Percentiles rank a stretch among this genome's conserved stretches.
These are phyloP conservation scores for Puccinellia tenuiflora DNA, from an alignment of 176 grass and related monocot species.

Conservation along the genomic window DNA sequence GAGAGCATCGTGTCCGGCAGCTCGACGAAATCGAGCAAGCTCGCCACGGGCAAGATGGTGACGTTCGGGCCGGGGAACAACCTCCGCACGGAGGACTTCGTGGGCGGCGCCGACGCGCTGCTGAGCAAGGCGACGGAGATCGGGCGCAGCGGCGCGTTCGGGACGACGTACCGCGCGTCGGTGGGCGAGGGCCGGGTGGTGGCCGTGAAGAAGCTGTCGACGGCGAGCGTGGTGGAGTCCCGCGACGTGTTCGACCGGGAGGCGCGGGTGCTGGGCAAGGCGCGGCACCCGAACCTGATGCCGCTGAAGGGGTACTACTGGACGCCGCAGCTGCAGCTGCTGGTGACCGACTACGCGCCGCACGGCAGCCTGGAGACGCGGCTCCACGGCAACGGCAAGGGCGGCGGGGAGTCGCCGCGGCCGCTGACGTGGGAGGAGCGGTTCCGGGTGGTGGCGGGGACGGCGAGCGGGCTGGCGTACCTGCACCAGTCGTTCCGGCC, in stretches of 20 bases:
- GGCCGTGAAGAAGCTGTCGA: constrained; percentile 60
- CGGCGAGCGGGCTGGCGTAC: constrained; percentile 61
- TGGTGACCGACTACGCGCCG: constrained; percentile 70
- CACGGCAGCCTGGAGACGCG: constrained; percentile 76
- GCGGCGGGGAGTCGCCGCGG: background rate
- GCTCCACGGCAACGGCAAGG: constrained; percentile 34
- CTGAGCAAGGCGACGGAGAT: constrained; percentile 76
- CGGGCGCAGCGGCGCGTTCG: constrained; percentile 54
- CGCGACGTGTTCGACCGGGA: constrained; percentile 86
- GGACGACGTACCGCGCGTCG: constrained; percentile 60
- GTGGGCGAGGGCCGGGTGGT: constrained; percentile 46
- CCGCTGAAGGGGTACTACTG: constrained; percentile 91
- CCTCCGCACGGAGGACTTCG: constrained; percentile 73
- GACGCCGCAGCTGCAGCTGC: constrained; percentile 83
- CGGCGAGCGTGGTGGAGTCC: constrained; percentile 46
- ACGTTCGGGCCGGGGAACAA: constrained; percentile 53
- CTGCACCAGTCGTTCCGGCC: constrained; percentile 89
- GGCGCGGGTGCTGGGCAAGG: constrained; percentile 79
- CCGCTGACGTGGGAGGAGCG: constrained; percentile 64
- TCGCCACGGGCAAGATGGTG: constrained; percentile 72
- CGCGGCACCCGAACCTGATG: constrained; percentile 69
- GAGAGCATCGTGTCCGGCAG: constrained; percentile 35
- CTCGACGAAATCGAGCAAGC: constrained; percentile 34
- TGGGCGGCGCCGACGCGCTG: constrained; percentile 57
- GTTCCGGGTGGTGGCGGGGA: constrained; percentile 65